Evolutionary conservation across 257 asterid genomes (phyloP).

Genomic region (Sherardia arvensis): DNA sequence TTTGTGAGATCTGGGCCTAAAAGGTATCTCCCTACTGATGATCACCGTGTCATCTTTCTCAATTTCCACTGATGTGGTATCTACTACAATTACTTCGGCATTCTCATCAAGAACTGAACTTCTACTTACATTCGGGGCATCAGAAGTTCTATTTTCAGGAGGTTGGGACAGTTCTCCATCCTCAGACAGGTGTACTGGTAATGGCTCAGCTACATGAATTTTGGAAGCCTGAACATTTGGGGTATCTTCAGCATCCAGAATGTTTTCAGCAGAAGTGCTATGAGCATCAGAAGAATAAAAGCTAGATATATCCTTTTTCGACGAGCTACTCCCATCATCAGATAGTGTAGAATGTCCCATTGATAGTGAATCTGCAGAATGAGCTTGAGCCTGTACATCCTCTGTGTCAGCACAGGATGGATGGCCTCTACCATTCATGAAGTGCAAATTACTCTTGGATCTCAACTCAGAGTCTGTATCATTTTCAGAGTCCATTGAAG

Average conservation of each 20-base stretch:
- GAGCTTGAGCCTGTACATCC: slow-evolving; percentile 31
- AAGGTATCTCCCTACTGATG: slow-evolving; percentile 19
- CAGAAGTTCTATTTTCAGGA: slow-evolving; percentile 13
- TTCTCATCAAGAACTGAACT: slow-evolving; percentile 19
- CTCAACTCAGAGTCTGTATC: slow-evolving; percentile 62
- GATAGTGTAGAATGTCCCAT: slow-evolving; percentile 45
- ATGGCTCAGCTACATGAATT: slow-evolving; percentile 16
- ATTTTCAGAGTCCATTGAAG: slow-evolving; percentile 65
- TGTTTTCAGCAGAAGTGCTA: slow-evolving; percentile 21
- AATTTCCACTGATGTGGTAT: slow-evolving; percentile 17
- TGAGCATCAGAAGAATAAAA: slow-evolving; percentile 30
- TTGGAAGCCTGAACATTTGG: slow-evolving; percentile 10
- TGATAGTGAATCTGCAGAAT: slow-evolving; percentile 55
- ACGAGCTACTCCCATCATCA: slow-evolving; percentile 29
- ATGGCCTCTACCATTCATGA: slow-evolving; percentile 22
- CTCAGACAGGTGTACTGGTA: slow-evolving; percentile 7
- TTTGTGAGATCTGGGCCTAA: slow-evolving; percentile 18
- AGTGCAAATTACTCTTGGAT: slow-evolving; percentile 32
- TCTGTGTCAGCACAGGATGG: slow-evolving; percentile 24
- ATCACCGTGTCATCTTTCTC: slow-evolving; percentile 20
- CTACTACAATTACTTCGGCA: slow-evolving; percentile 24
- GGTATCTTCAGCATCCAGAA: slow-evolving; percentile 21
- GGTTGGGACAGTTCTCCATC: slow-evolving; percentile 11
- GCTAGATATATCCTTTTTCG: slow-evolving; percentile 26
- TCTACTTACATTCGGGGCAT: slow-evolving; percentile 22